Conservation (phyloP, 108 stramenopile genomes). For the Skeletonema marinoi region DNA sequence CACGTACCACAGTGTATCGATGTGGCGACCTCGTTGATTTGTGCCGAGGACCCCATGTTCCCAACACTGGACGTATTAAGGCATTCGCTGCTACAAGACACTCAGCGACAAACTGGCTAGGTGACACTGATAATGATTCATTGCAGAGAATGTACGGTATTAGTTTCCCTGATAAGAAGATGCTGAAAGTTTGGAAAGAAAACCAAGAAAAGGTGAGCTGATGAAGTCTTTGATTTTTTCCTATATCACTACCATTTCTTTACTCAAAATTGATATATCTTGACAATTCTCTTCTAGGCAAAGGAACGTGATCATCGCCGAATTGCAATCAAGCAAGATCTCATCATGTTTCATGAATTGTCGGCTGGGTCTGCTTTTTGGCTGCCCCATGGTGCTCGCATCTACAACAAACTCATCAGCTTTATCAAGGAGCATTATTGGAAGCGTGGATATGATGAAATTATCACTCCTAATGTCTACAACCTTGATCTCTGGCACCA, state of each 20-base stretch:
- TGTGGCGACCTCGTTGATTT: slow-evolving; percentile 98
- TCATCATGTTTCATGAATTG: slow-evolving; percentile 96
- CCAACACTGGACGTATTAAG: slow-evolving; percentile 94
- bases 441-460: slow-evolving; percentile 96
- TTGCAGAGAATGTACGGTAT: slow-evolving; percentile 98
- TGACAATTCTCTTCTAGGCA: slow-evolving; percentile 62
- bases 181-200: slow-evolving; percentile 95
- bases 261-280: neutral
- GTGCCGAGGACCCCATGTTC: slow-evolving; percentile 97
- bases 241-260: neutral
- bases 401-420: slow-evolving; percentile 96
- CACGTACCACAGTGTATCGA: slow-evolving; percentile 96
- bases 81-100: slow-evolving; percentile 93
- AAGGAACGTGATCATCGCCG: slow-evolving; percentile 97
- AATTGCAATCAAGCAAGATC: slow-evolving; percentile 92
- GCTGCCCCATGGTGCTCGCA: slow-evolving; percentile 97
- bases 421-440: slow-evolving; percentile 96
- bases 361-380: slow-evolving; percentile 98
- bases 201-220: slow-evolving; percentile 86
- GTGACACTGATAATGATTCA: slow-evolving; percentile 96
- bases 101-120: slow-evolving; percentile 97
- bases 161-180: slow-evolving; percentile 98
- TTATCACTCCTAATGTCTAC: slow-evolving; percentile 98
- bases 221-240: neutral
- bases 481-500: slow-evolving; percentile 98